Conservation (phyloP, 768 basidiomycete genomes). For the Panellus pusillus region DNA sequence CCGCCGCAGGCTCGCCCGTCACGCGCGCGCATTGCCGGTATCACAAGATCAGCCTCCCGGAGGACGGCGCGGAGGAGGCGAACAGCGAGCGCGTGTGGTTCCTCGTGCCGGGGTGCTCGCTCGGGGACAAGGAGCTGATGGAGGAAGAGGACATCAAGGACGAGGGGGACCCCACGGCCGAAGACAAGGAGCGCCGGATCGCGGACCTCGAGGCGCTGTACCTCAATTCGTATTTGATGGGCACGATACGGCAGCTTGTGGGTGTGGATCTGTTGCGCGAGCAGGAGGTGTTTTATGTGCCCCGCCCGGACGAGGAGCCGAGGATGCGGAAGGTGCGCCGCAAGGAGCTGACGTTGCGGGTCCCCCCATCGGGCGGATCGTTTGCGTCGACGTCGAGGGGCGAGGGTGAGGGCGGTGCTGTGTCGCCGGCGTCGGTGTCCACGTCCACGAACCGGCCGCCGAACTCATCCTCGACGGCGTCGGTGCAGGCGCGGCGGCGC, state of each 20-base stretch:
- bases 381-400: not conserved
- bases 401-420: conserved; percentile 6
- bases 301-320: conserved; percentile 41
- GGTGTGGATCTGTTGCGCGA: conserved; percentile 66
- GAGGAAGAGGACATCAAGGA: conserved; percentile 61
- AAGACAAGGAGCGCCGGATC: conserved; percentile 40
- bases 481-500: conserved; percentile 8
- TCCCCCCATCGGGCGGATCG: conserved; percentile 10
- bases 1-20: conserved; percentile 44
- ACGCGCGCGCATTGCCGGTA: conserved; percentile 73
- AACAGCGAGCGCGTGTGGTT: conserved; percentile 56
- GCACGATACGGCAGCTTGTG: conserved; percentile 58
- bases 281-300: conserved; percentile 65
- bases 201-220: conserved; percentile 5
- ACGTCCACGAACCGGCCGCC: too few relatives aligned
- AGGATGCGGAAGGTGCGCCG: conserved; percentile 23
- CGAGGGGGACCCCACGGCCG: conserved; percentile 53
- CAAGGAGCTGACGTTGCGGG: conserved; percentile 10
- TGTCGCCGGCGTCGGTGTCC: conserved; percentile 12
- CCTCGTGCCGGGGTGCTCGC: conserved; percentile 68
- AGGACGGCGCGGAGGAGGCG: conserved; percentile 53
- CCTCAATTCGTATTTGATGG: conserved; percentile 45
- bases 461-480: conserved; percentile 28
- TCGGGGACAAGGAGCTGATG: conserved; percentile 57
- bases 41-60: conserved; percentile 64